A percentile compares a stretch with the other conserved stretches of the same genome.
Conservation (phyloP, 345 rosid species). For the Citrus trifoliata region DNA sequence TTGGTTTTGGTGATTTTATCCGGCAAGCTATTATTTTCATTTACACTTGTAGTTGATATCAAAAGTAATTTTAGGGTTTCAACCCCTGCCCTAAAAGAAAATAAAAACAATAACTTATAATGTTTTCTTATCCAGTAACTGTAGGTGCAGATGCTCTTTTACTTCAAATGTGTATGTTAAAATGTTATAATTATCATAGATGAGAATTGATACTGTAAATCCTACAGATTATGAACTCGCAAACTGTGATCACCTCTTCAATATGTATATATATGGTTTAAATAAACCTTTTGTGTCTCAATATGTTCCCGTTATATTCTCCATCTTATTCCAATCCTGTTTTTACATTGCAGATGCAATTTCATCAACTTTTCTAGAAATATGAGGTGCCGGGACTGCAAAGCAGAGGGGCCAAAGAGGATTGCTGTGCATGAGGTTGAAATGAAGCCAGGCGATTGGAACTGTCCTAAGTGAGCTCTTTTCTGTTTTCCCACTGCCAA, state of each 20-base stretch:
- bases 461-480: slow-evolving; percentile 54
- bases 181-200: not conserved
- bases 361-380: slow-evolving; percentile 72
- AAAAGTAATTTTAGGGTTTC: not conserved
- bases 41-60: not conserved
- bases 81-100: too few relatives aligned
- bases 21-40: not conserved
- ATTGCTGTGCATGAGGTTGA: slow-evolving; percentile 30
- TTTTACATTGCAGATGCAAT: slow-evolving; percentile 44
- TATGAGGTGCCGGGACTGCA: slow-evolving; percentile 57
- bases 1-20: not conserved
- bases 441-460: slow-evolving; percentile 89
- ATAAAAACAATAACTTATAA: too few relatives aligned
- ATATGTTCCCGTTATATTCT: not conserved
- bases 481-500: not conserved
- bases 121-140: not conserved
- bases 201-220: not conserved
- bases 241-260: not conserved
- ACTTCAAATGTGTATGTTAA: not conserved
- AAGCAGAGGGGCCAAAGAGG: slow-evolving; percentile 54
- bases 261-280: not conserved
- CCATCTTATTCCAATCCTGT: slow-evolving; percentile 10
- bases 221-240: not conserved
- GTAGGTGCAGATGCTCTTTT: not conserved
- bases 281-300: not conserved